Conservation (phyloP, 192 early-diverging fungal genomes). For the Umbelopsis isabellina region DNA sequence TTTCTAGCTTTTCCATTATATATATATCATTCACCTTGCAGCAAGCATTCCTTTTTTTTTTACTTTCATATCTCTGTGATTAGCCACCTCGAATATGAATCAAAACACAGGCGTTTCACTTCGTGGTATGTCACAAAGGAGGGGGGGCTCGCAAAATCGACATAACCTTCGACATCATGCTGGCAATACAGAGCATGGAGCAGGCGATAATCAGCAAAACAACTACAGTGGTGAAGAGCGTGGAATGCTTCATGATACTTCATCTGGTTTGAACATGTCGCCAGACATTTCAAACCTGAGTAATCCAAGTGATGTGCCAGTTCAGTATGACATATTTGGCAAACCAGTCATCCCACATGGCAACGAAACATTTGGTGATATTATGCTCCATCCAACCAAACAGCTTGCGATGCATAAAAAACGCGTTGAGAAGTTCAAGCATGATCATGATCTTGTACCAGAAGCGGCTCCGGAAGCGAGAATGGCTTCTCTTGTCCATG, state of each 20-base stretch:
- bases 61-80: neutral
- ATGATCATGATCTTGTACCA: constrained; percentile 28
- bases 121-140: neutral
- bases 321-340: constrained; percentile 30
- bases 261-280: neutral
- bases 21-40: neutral
- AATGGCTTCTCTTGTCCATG: neutral
- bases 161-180: neutral
- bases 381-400: constrained; percentile 31
- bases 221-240: constrained; percentile 7
- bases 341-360: constrained; percentile 30
- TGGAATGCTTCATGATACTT: neutral
- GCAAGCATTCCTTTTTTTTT: neutral
- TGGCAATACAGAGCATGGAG: neutral
- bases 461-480: constrained; percentile 12
- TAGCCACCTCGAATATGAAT: neutral
- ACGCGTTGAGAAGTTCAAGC: constrained; percentile 27
- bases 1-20: constrained; percentile 24
- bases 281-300: neutral
- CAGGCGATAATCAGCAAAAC: neutral
- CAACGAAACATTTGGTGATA: constrained; percentile 40
- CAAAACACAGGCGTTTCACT: neutral
- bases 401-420: constrained; percentile 26
- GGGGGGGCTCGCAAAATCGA: neutral
- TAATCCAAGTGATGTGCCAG: neutral